Conservation (phyloP, 345 rosid genomes). For the Acer negundo region DNA sequence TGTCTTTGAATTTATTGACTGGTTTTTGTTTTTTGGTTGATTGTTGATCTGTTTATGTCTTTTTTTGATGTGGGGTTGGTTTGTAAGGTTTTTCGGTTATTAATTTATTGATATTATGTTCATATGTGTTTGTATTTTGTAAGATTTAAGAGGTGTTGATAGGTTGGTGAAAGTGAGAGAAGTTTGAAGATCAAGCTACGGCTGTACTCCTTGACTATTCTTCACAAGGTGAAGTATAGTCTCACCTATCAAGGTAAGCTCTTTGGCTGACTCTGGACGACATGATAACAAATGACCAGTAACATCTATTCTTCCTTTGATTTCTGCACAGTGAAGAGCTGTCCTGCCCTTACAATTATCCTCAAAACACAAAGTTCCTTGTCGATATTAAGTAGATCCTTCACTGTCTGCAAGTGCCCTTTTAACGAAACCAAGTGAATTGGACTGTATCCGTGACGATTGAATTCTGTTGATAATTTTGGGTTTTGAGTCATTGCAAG, state of each 20-base stretch:
- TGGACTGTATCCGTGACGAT: background rate
- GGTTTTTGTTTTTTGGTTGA: too few species aligned
- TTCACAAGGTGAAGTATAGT: background rate
- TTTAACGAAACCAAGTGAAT: background rate
- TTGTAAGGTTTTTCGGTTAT: too few species aligned
- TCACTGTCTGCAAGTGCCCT: background rate
- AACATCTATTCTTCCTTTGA: background rate
- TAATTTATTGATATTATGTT: too few species aligned
- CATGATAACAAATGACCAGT: background rate
- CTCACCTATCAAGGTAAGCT: background rate
- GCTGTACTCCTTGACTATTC: background rate
- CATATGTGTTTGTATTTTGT: too few species aligned
- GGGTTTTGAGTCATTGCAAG: background rate
- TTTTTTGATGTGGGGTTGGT: too few species aligned
- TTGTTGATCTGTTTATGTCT: too few species aligned
- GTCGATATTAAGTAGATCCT: background rate
- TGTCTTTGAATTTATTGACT: too few species aligned
- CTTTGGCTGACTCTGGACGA: background rate
- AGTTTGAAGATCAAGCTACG: too few species aligned
- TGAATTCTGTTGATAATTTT: background rate
- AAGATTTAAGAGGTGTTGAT: too few species aligned
- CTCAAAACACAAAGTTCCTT: background rate
- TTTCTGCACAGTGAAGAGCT: background rate
- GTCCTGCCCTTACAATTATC: background rate
- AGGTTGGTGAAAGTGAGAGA: too few species aligned